Evolutionary conservation across 208 protist species (phyloP).

Genomic region (Leptomonas seymouri): DNA sequence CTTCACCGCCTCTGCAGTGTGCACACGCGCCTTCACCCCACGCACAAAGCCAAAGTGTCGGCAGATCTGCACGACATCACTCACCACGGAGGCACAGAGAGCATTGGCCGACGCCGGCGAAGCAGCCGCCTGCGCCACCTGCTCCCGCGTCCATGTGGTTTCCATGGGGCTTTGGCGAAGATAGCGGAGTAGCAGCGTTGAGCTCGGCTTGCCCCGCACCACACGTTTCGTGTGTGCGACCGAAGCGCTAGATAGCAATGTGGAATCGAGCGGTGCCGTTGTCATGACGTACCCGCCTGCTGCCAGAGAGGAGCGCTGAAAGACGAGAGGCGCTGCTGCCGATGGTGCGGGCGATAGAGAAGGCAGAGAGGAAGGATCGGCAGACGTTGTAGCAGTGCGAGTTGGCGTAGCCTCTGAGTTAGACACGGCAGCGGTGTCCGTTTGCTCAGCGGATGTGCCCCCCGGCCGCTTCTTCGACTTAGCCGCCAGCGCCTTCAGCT

Average conservation of each 20-base stretch:
- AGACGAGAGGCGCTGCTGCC: constrained; percentile 55
- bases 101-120: constrained; percentile 1
- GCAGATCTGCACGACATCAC: constrained; percentile 47
- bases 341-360: neutral
- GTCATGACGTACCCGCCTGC: constrained; percentile 78
- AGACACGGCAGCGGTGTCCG: neutral
- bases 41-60: constrained; percentile 65
- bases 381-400: neutral
- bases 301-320: constrained; percentile 58
- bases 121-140: constrained; percentile 24
- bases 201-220: constrained; percentile 72
- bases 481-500: constrained; percentile 41
- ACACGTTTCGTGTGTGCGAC: neutral
- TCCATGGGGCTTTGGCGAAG: constrained; percentile 10
- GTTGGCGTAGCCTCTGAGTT: neutral
- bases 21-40: constrained; percentile 39
- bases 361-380: neutral
- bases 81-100: constrained; percentile 32
- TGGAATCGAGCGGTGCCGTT: neutral
- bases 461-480: constrained; percentile 9
- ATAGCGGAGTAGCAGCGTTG: constrained; percentile 74
- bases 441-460: neutral
- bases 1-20: constrained; percentile 25
- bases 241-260: neutral
- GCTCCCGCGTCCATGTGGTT: constrained; percentile 3